Base-by-base conservation (phyloP, 1,284 basidiomycete genomes). In the Cutaneotrichosporon sp. region DNA sequence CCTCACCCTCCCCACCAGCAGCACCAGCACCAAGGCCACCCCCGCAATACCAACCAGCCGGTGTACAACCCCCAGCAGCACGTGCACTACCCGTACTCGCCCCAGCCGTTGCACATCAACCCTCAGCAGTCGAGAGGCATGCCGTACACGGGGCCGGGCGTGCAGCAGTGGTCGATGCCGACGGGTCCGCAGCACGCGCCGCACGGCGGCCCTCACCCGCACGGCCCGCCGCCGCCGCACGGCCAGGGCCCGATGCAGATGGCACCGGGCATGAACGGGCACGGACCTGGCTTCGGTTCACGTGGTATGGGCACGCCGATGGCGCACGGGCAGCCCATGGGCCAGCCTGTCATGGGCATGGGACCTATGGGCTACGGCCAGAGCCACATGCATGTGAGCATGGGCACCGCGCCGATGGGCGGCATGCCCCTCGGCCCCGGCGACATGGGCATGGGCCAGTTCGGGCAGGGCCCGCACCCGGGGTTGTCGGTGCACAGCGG, bases 51-150 rank as follows among this genome's bases (percentile, higher is more conserved):
- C 22, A 60, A 58, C 20, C 66, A 67, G 42, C 71, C 74, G 6
- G 62, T 73, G 14, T 75, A 77, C 67, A 73, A 77, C 66, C 75
- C 74, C 13, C 73, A 77, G 60, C 75, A 77, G 63, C 75, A 77
- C 54, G 73, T 65, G 14, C 75, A 77, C 51, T 75, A 72, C 63
- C 74, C 75, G 2, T 76, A 77, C 64, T 73, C 73, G 49, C 74
- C 75, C 9, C 74, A 76, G 64, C 73, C 74, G 7, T 60, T 75
- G 50, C 70, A 70, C 50, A 72, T 76, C 63, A 73, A 75, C 60
- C 70, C 71, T 9, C 70, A 72, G 52, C 69, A 69, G 16, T 67
- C 69, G 8, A 64, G 73, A 20, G 75, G 73, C 13, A 68, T 77
- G 67, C 73, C 75, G 25, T 77, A 75, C 64, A 68, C 67, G 42